These are phyloP conservation scores for Cryoendolithus antarcticus DNA, from an alignment of 2,329 filamentous ascomycete species.

Conservation along the genomic window DNA sequence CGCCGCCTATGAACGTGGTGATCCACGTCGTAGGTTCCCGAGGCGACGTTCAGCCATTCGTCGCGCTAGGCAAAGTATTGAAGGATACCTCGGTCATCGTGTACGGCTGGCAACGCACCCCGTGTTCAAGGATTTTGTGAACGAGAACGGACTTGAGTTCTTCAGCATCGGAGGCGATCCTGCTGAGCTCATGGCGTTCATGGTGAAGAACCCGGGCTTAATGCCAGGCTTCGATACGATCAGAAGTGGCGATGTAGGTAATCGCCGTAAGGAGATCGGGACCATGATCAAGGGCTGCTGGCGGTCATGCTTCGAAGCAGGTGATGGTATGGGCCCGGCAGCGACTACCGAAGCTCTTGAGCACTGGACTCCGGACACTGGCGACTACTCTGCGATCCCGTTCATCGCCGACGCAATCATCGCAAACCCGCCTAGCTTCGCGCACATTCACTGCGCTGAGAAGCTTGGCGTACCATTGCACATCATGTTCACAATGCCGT, in stretches of 20 bases:
- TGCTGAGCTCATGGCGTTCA: slow-evolving; percentile 54
- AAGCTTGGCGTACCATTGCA: slow-evolving; percentile 63
- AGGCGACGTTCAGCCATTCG: slow-evolving; percentile 40
- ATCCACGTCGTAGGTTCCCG: slow-evolving; percentile 38
- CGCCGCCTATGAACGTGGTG: slow-evolving; percentile 36
- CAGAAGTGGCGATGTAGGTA: slow-evolving; percentile 63
- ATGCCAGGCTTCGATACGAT: slow-evolving; percentile 73
- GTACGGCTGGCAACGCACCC: slow-evolving; percentile 38
- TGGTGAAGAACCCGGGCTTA: slow-evolving; percentile 79
- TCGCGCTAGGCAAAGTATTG: slow-evolving; percentile 37
- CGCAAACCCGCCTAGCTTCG: slow-evolving; percentile 66
- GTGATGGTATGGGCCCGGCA: slow-evolving; percentile 44
- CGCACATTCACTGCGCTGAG: slow-evolving; percentile 63
- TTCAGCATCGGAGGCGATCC: slow-evolving; percentile 41
- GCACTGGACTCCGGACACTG: slow-evolving; percentile 31
- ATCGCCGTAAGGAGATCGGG: slow-evolving; percentile 60
- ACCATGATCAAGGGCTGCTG: slow-evolving; percentile 77
- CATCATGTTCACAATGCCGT: slow-evolving; percentile 94
- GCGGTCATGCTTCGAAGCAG: slow-evolving; percentile 71
- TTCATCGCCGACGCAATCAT: slow-evolving; percentile 79
- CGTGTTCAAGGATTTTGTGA: slow-evolving; percentile 37
- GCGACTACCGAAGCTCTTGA: slow-evolving; percentile 34
- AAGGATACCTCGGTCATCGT: slow-evolving; percentile 35
- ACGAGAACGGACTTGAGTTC: slow-evolving; percentile 38
- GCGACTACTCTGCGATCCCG: slow-evolving; percentile 38